Percentiles rank a stretch among this genome's conserved stretches.
Evolutionary conservation across 257 asterid genomes (phyloP).

Genomic region (Solanum sejunctum): DNA sequence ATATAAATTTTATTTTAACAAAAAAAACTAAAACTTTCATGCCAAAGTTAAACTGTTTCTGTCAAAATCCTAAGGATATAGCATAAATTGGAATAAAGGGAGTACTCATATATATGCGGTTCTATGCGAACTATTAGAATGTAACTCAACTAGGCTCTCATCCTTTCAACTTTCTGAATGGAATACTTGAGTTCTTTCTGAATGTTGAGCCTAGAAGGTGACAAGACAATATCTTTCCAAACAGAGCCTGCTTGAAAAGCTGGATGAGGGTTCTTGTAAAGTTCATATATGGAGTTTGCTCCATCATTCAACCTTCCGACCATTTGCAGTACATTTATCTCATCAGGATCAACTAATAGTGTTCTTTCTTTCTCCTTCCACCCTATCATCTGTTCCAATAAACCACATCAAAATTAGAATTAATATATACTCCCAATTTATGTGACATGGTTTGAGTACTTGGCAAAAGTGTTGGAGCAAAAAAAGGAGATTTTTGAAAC

Average conservation of each 20-base stretch:
- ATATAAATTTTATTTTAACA: background rate
- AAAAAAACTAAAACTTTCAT: background rate
- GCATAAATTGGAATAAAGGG: background rate
- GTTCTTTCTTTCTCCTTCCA: constrained; percentile 90
- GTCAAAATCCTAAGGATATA: background rate
- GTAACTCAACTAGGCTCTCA: background rate
- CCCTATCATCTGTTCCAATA: constrained; percentile 64
- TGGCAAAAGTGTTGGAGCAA: too few relatives aligned
- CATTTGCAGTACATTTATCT: constrained; percentile 46
- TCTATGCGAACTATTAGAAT: background rate
- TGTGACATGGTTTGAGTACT: background rate
- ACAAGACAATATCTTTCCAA: constrained; percentile 91
- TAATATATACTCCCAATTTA: background rate
- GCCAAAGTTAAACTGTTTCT: background rate
- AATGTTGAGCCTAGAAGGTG: constrained; percentile 87
- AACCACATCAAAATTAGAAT: background rate
- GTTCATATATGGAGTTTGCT: constrained; percentile 68
- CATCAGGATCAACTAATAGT: constrained; percentile 82
- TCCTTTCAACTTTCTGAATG: constrained; percentile 67
- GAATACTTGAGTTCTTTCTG: constrained; percentile 90
- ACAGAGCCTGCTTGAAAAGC: constrained; percentile 69
- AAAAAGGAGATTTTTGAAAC: background rate
- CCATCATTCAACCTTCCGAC: constrained; percentile 53
- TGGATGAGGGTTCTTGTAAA: constrained; percentile 59
- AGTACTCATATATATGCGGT: background rate